These are phyloP conservation scores for Apocynum venetum DNA, from an alignment of 257 asterid species.

Conservation along the genomic window DNA sequence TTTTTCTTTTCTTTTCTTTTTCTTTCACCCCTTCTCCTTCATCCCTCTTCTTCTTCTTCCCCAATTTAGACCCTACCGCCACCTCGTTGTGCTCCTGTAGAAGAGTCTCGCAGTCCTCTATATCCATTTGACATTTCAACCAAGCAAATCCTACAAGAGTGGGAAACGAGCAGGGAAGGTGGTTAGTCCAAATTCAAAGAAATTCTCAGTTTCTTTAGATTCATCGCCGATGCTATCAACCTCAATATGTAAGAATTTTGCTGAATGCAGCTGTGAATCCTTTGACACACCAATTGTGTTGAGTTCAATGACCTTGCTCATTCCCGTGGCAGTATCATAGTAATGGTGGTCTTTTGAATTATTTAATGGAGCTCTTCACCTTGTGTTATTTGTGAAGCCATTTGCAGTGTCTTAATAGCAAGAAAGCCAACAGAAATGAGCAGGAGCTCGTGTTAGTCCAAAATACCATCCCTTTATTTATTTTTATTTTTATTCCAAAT, in stretches of 20 bases:
- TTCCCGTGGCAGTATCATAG: conserved; percentile 57
- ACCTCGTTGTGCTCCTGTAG: conserved; percentile 50
- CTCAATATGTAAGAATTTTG: conserved; percentile 60
- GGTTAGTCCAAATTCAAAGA: conserved; percentile 50
- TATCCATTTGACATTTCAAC: conserved; percentile 67
- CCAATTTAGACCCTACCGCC: no score
- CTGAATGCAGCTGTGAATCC: conserved; percentile 87
- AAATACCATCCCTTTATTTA: no score
- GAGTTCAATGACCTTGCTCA: conserved; percentile 70
- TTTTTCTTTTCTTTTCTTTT: no score
- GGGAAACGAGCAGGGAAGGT: background rate
- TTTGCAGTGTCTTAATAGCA: no score
- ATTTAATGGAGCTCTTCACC: no score
- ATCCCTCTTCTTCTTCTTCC: no score
- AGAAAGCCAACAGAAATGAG: no score
- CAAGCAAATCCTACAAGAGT: conserved; percentile 67
- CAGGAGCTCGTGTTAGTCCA: no score
- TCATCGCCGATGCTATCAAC: conserved; percentile 43
- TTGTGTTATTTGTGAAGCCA: no score
- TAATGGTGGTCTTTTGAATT: no score
- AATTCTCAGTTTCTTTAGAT: conserved; percentile 33
- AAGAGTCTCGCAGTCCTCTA: conserved; percentile 65
- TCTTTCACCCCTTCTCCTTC: no score
- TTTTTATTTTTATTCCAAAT: no score
- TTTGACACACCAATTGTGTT: conserved; percentile 89